phyloP scores from a whole-genome alignment of 306 rosid species.

The Prunus fruticosa region DNA sequence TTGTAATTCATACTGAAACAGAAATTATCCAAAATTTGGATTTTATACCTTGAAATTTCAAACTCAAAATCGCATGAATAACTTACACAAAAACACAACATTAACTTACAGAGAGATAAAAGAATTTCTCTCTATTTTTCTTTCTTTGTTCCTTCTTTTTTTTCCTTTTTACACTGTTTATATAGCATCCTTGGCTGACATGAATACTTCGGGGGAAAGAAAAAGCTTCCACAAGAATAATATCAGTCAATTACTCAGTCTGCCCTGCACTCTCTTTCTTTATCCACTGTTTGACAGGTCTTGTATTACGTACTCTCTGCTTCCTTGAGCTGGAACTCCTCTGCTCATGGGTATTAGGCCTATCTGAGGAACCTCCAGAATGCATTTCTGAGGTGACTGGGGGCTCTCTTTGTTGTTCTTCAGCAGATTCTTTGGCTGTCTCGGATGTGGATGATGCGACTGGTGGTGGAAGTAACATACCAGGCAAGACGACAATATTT shows the following conservation, averaged over 20 bases:
- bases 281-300: slow-evolving; percentile 60
- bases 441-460: slow-evolving; percentile 16
- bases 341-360: background rate
- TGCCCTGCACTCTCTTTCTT: slow-evolving; percentile 38
- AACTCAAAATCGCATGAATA: background rate
- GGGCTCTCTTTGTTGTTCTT: slow-evolving; percentile 34
- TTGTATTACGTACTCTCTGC: slow-evolving; percentile 26
- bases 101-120: background rate
- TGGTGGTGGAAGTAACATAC: slow-evolving; percentile 61
- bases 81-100: background rate
- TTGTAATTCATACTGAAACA: background rate
- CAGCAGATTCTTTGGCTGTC: slow-evolving; percentile 30
- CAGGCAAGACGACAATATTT: slow-evolving; percentile 50
- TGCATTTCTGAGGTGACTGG: slow-evolving; percentile 26
- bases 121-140: background rate
- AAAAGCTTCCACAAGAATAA: background rate
- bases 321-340: slow-evolving; percentile 15
- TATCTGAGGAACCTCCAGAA: slow-evolving; percentile 18
- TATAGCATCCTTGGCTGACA: background rate
- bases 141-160: background rate
- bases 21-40: background rate
- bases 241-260: slow-evolving; percentile 3
- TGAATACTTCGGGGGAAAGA: background rate
- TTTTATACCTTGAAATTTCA: background rate
- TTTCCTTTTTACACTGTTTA: background rate